A percentile compares a stretch with the other conserved stretches of the same genome.
Evolutionary conservation across 352 stramenopile genomes (phyloP).

Genomic region (Aphanomyces cochlioides): DNA sequence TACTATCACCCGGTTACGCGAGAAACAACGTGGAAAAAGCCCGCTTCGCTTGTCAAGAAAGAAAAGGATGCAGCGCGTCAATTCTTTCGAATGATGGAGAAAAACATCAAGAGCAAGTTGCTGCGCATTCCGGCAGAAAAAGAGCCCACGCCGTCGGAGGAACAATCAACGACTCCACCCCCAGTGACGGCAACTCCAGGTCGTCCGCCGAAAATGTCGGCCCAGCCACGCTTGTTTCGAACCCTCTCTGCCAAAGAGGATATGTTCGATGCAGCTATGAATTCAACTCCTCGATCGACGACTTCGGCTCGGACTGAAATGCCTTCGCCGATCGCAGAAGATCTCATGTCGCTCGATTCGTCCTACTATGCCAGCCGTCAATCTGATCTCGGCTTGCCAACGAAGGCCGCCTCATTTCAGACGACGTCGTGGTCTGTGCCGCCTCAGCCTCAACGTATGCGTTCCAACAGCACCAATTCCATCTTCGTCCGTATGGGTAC

Average conservation of each 20-base stretch:
- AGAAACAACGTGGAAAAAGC: constrained; percentile 98
- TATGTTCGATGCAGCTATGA: constrained; percentile 24
- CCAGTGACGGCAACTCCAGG: neutral
- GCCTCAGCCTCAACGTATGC: constrained; percentile 59
- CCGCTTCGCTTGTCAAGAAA: constrained; percentile 63
- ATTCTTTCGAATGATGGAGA: constrained; percentile 96
- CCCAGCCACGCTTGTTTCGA: constrained; percentile 33
- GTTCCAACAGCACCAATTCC: constrained; percentile 94
- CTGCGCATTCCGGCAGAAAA: constrained; percentile 19
- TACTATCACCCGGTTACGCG: constrained; percentile 95
- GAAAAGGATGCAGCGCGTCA: constrained; percentile 75
- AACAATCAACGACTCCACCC: neutral
- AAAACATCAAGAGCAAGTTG: constrained; percentile 91
- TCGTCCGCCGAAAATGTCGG: neutral
- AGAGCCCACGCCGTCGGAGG: neutral
- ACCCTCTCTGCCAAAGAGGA: constrained; percentile 57
- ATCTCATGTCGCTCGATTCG: neutral
- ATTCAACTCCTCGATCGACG: neutral
- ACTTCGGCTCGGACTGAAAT: constrained; percentile 2
- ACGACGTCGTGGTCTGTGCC: constrained; percentile 10
- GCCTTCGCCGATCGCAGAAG: constrained; percentile 13
- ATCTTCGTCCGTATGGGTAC: constrained; percentile 90
- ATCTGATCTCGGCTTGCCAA: neutral
- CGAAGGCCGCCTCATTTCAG: neutral
- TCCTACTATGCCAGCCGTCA: neutral